Conservation (phyloP, 2,329 filamentous ascomycete genomes). For the Microsporum audouinii region DNA sequence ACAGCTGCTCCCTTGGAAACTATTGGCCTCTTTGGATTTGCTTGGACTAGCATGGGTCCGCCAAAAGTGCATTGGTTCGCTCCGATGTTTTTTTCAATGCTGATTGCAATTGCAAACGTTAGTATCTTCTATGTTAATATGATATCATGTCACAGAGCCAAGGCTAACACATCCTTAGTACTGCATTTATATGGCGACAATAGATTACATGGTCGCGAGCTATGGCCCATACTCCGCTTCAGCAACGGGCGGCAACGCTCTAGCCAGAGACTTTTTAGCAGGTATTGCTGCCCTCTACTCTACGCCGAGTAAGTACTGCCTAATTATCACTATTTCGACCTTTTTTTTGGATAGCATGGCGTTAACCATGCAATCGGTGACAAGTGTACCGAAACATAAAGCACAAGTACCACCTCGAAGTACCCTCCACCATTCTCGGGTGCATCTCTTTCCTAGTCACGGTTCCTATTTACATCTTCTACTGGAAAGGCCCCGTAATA, state of each 20-base stretch:
- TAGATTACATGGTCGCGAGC: conserved; percentile 57
- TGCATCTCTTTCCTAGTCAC: conserved; percentile 51
- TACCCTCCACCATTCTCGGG: conserved; percentile 50
- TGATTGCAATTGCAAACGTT: conserved; percentile 53
- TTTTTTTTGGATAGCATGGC: not conserved
- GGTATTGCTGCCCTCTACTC: conserved; percentile 51
- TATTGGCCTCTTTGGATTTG: conserved; percentile 51
- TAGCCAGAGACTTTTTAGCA: conserved; percentile 52
- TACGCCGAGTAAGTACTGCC: conserved; percentile 34
- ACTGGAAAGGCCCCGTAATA: conserved; percentile 50
- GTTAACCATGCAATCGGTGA: conserved; percentile 3
- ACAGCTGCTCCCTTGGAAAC: conserved; percentile 45
- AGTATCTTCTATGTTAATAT: conserved; percentile 18
- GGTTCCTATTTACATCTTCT: conserved; percentile 53
- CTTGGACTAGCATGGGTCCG: conserved; percentile 48
- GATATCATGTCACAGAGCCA: too few species aligned
- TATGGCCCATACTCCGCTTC: conserved; percentile 55
- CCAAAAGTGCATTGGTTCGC: conserved; percentile 47
- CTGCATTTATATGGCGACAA: conserved; percentile 51
- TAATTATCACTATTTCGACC: not conserved
- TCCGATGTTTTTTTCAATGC: conserved; percentile 46
- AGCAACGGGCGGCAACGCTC: conserved; percentile 54
- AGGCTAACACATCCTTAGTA: conserved; percentile 17
- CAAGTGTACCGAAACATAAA: conserved; percentile 41
- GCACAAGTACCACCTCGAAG: conserved; percentile 41